Evolutionary conservation across 2,329 filamentous ascomycete species (phyloP).

Genomic region (Chrysosporium keratinophilum): DNA sequence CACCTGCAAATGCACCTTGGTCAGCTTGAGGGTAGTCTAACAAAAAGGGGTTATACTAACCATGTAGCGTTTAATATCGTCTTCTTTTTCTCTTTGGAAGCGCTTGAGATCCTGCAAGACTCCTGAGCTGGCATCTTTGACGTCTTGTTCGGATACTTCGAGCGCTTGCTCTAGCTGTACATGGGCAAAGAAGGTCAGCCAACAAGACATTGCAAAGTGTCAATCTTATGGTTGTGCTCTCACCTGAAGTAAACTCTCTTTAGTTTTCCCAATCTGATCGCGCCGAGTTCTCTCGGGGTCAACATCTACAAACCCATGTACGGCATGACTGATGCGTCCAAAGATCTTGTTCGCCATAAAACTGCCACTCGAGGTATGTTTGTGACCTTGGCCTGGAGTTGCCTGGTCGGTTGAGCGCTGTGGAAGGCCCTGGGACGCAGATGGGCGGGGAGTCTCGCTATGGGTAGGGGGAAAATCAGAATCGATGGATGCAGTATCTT

Average conservation of each 20-base stretch:
- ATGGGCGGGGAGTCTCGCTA: conserved; percentile 55
- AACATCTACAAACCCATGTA: conserved; percentile 91
- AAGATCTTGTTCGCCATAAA: conserved; percentile 92
- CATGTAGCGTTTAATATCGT: conserved; percentile 89
- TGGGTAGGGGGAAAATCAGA: conserved; percentile 91
- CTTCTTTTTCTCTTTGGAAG: conserved; percentile 93
- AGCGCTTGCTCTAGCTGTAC: conserved; percentile 81
- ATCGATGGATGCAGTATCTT: conserved; percentile 84
- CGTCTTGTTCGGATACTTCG: conserved; percentile 77
- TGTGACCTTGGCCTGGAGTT: conserved; percentile 47
- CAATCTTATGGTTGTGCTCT: conserved; percentile 6
- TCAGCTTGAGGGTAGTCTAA: not conserved
- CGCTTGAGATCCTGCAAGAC: conserved; percentile 82
- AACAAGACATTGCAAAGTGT: not conserved
- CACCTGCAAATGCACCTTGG: conserved; percentile 47
- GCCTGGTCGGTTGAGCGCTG: conserved; percentile 29
- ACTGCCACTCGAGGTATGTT: conserved; percentile 72
- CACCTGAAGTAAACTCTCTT: conserved; percentile 64
- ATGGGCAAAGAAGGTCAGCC: conserved; percentile 17
- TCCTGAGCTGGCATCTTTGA: conserved; percentile 80
- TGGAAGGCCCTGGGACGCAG: conserved; percentile 60
- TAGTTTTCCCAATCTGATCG: conserved; percentile 91
- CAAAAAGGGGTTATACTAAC: conserved; percentile 44
- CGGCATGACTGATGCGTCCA: conserved; percentile 85
- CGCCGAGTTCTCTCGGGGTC: conserved; percentile 87